A percentile compares a stretch with the other conserved stretches of the same genome.
Conservation (phyloP, 352 stramenopile genomes). For the Pythium oligandrum region DNA sequence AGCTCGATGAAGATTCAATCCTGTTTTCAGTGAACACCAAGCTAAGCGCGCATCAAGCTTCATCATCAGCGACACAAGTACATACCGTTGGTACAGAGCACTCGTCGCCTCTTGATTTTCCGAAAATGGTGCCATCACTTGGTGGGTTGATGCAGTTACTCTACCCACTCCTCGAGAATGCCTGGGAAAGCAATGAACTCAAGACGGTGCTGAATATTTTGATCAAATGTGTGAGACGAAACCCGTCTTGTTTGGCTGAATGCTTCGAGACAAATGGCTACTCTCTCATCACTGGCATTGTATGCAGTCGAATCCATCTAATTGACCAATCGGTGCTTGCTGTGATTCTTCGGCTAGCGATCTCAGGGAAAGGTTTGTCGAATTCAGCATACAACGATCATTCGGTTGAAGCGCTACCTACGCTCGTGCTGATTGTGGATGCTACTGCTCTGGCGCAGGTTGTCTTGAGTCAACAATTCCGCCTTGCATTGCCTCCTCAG, state of each 20-base stretch:
- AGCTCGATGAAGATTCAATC: conserved; percentile 44
- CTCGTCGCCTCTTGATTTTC: conserved; percentile 43
- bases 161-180: conserved; percentile 54
- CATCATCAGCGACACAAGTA: conserved; percentile 25
- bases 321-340: conserved; percentile 47
- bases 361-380: conserved; percentile 28
- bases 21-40: conserved; percentile 59
- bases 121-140: conserved; percentile 51
- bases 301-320: conserved; percentile 34
- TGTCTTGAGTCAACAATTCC: conserved; percentile 44
- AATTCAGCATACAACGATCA: not conserved
- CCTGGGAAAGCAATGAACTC: conserved; percentile 41
- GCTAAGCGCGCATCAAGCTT: conserved; percentile 7
- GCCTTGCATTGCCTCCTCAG: conserved; percentile 26
- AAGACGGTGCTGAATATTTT: conserved; percentile 42
- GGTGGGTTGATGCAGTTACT: conserved; percentile 54
- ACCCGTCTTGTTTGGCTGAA: conserved; percentile 53
- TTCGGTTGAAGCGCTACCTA: not conserved
- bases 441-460: conserved; percentile 42
- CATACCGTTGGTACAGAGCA: conserved; percentile 53
- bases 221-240: conserved; percentile 39
- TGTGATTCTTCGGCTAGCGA: conserved; percentile 34
- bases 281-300: conserved; percentile 36
- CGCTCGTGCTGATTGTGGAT: conserved; percentile 39
- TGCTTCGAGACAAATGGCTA: conserved; percentile 59